Base-by-base conservation (phyloP, 257 asterid species). In the Ilex aquifolium region DNA sequence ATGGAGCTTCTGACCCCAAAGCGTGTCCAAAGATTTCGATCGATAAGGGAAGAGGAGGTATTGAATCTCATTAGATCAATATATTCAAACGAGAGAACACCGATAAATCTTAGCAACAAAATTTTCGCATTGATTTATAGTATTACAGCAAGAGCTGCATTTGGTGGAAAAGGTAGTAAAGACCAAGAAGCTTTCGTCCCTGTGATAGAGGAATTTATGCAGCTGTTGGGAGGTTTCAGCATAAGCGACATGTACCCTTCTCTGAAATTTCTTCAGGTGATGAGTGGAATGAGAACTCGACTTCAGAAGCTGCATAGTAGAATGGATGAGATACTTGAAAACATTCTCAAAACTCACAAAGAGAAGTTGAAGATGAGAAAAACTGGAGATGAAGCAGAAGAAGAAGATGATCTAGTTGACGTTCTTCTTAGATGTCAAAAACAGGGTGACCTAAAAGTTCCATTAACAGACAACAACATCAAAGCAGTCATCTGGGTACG, bases 371-470 rank as follows among this genome's bases (percentile, higher is more conserved):
- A n/a, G n/a, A n/a, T n/a, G n/a, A n/a, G n/a, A n/a, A n/a, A n/a
- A n/a, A n/a, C n/a, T n/a, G n/a, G n/a, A n/a, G n/a, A n/a, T n/a
- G n/a, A n/a, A n/a, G n/a, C n/a, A n/a, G n/a, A n/a, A n/a, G n/a
- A n/a, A n/a, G n/a, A n/a, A n/a, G n/a, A 58, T 54, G 83, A 78
- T 65, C 42, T 78, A 16, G 69, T 74, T 10, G 83, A 78, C 57
- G 80, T 78, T 48, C 67, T 78, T 30, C 72, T 78, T 32, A 72
- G 77, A 40, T 39, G 71, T 31, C 69, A 74, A 66, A 63, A 62
- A 32, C 55, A 67, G 46, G 73, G 71, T 8, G 66, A 78, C 29
- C 63, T 65, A 32, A 61, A 61, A 7, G 40, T 71, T 15, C 78
- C 76, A 32, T 68, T 77, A 1, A 58, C 70, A 17, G 62, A 59